These are phyloP conservation scores for Alliaria petiolata DNA, from an alignment of 345 rosid species.

Conservation along the genomic window DNA sequence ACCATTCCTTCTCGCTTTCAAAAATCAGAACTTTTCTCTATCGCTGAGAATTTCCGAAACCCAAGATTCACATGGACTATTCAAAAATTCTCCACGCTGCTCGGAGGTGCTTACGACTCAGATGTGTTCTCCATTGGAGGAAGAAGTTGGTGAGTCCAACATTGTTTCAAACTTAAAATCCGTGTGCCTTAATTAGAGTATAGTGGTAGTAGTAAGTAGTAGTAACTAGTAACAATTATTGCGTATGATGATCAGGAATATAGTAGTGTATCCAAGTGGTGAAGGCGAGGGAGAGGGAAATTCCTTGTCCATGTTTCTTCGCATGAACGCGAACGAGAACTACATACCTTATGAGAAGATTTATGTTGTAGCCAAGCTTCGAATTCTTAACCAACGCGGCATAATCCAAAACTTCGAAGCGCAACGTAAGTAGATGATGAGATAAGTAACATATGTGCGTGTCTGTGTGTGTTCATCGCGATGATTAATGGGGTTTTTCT, in stretches of 20 bases:
- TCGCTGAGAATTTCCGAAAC: background rate
- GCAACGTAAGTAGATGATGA: background rate
- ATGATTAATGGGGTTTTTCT: too few species aligned
- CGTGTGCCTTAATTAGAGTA: background rate
- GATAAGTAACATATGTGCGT: too few species aligned
- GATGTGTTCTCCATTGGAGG: slow-evolving; percentile 1
- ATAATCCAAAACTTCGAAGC: background rate
- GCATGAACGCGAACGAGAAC: background rate
- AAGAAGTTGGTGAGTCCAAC: slow-evolving; percentile 8
- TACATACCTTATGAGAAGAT: slow-evolving; percentile 8
- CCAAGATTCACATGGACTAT: too few species aligned
- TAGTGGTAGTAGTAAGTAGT: too few species aligned
- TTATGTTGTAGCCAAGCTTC: slow-evolving; percentile 14
- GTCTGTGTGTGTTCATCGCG: background rate
- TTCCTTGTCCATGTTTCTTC: background rate
- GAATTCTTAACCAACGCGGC: slow-evolving; percentile 9
- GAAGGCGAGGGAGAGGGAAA: background rate
- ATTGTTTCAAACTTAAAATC: background rate
- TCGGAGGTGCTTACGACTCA: background rate
- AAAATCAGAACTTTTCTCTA: background rate
- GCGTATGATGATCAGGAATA: background rate
- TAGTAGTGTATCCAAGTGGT: slow-evolving; percentile 1
- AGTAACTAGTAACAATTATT: background rate
- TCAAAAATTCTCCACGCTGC: too few species aligned
- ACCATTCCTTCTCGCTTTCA: background rate